A percentile compares a stretch with the other conserved stretches of the same genome.
Conservation (phyloP, 176 grass and related monocot genomes). For the Musa acuminata region DNA sequence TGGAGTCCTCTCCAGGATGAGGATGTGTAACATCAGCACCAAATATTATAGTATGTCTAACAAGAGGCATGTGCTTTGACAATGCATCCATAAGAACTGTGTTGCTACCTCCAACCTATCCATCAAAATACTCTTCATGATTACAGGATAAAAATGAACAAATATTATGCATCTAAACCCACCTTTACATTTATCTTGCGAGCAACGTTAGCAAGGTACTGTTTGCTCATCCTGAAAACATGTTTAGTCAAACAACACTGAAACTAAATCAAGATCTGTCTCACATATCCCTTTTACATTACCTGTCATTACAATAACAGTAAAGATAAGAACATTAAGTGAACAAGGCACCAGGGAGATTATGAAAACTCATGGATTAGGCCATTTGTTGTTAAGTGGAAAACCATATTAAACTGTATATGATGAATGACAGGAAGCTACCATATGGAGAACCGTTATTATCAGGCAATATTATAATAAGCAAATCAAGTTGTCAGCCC, state of each 20-base stretch:
- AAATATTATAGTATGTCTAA: conserved; percentile 91
- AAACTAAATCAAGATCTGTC: conserved; percentile 80
- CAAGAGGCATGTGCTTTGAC: conserved; percentile 58
- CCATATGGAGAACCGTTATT: conserved; percentile 88
- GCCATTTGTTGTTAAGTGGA: too few relatives aligned
- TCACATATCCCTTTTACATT: conserved; percentile 89
- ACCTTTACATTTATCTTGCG: conserved; percentile 99
- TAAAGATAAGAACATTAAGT: not conserved
- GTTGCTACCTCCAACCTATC: conserved; percentile 80
- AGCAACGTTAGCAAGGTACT: conserved; percentile 83
- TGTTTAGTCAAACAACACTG: conserved; percentile 81
- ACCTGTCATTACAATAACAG: conserved; percentile 26
- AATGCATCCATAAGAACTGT: conserved; percentile 78
- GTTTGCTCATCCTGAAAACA: conserved; percentile 74
- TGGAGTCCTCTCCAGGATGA: conserved; percentile 82
- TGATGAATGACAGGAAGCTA: conserved; percentile 25
- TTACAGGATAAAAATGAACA: not conserved
- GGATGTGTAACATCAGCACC: conserved; percentile 95
- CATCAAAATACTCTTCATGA: not conserved
- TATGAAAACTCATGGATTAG: too few relatives aligned
- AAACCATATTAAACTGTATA: not conserved
- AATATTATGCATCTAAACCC: not conserved
- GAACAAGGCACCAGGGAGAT: too few relatives aligned
- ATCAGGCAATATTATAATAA: conserved; percentile 80
- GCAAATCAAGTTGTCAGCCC: conserved; percentile 57